Evolutionary conservation across 2,329 filamentous ascomycete genomes (phyloP).

Genomic region (Tolypocladium capitatum): DNA sequence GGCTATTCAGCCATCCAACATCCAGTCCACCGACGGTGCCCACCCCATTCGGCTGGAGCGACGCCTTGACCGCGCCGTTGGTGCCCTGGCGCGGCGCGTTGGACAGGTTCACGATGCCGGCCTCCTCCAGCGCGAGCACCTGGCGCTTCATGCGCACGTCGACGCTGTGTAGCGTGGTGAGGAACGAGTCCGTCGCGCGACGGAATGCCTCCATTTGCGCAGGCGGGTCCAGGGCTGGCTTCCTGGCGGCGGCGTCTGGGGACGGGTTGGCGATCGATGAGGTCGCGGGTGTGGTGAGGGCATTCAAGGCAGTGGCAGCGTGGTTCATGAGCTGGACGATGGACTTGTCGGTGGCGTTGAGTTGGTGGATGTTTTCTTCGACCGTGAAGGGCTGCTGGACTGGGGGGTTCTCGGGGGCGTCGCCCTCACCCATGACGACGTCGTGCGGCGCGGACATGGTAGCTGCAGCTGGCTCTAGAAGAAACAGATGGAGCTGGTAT

Average conservation of each 20-base stretch:
- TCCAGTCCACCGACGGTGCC: constrained; percentile 53
- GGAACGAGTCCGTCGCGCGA: constrained; percentile 50
- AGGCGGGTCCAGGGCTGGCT: constrained; percentile 24
- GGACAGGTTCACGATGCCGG: constrained; percentile 51
- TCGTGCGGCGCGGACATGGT: constrained; percentile 20
- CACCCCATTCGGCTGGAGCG: constrained; percentile 39
- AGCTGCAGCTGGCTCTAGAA: background rate
- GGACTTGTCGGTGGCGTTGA: constrained; percentile 63
- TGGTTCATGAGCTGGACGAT: constrained; percentile 27
- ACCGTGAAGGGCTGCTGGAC: constrained; percentile 48
- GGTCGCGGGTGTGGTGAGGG: constrained; percentile 24
- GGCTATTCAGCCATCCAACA: constrained; percentile 79
- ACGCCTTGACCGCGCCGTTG: constrained; percentile 24
- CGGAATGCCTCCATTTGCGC: constrained; percentile 45
- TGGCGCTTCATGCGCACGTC: constrained; percentile 55
- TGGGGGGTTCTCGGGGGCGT: constrained; percentile 5
- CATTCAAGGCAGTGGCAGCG: constrained; percentile 32
- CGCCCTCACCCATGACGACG: constrained; percentile 15
- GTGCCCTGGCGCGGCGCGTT: constrained; percentile 19
- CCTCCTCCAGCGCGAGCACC: constrained; percentile 70
- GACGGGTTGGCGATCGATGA: constrained; percentile 5
- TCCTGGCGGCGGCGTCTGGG: constrained; percentile 3
- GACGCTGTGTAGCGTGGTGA: constrained; percentile 58
- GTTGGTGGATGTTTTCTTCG: constrained; percentile 66
- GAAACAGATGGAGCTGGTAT: too few relatives aligned